Conservation (phyloP, 1,284 basidiomycete genomes). For the Tausonia pullulans region DNA sequence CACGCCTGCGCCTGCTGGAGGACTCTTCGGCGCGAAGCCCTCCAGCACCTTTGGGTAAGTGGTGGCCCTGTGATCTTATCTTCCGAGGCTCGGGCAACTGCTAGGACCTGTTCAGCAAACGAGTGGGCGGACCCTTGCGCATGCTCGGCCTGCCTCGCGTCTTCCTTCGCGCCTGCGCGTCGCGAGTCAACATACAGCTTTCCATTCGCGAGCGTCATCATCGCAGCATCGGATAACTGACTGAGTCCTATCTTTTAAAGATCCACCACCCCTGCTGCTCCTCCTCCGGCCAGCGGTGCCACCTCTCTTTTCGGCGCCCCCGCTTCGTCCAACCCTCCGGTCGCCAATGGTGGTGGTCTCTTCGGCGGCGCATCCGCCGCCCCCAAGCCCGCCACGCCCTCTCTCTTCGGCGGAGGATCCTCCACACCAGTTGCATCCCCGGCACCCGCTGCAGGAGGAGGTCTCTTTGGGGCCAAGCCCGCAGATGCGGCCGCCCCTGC, state of each 20-base stretch:
- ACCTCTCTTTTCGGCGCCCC: conserved; percentile 20
- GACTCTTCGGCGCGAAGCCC: neutral
- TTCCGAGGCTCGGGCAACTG: no score
- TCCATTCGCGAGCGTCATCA: no score
- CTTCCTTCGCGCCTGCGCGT: no score
- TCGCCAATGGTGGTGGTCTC: conserved; percentile 16
- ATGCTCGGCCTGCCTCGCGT: conserved; percentile 14
- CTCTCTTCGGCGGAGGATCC: no score
- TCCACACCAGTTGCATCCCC: no score
- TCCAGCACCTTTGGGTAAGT: conserved; percentile 1
- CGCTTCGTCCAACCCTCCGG: conserved; percentile 6
- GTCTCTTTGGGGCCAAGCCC: conserved; percentile 18
- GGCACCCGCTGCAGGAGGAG: conserved; percentile 12
- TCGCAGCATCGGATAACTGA: no score
- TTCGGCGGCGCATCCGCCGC: conserved; percentile 22
- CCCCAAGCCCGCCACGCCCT: conserved; percentile 21
- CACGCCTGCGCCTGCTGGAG: no score
- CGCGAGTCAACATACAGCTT: no score
- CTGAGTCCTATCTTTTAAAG: no score
- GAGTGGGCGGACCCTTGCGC: neutral
- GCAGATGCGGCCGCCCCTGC: no score
- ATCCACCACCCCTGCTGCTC: conserved; percentile 22
- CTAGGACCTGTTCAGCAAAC: no score
- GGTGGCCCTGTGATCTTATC: no score
- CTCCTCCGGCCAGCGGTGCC: conserved; percentile 23